phyloP scores from a whole-genome alignment of 495 filamentous ascomycete genomes.

The Aspergillus haitiensis region DNA sequence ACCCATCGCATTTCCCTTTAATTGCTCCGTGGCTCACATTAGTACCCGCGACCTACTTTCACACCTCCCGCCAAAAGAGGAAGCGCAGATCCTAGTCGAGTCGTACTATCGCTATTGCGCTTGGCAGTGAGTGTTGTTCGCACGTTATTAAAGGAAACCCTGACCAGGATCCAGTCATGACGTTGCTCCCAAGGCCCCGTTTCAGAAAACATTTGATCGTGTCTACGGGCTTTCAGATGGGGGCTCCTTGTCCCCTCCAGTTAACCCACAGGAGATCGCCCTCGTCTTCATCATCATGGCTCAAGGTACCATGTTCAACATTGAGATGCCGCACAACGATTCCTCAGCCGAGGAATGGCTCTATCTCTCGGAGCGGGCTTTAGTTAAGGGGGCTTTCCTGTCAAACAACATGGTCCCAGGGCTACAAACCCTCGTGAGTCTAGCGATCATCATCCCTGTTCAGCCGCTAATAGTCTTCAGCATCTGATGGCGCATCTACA shows the following conservation, averaged over 20 bases:
- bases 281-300: not conserved
- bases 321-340: not conserved
- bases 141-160: not conserved
- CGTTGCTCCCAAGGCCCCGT: not conserved
- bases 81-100: not conserved
- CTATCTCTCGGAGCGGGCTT: not conserved
- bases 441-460: not conserved
- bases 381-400: not conserved
- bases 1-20: not conserved
- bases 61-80: not conserved
- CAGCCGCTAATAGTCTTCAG: not conserved
- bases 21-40: not conserved
- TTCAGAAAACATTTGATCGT: not conserved
- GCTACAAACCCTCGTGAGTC: not conserved
- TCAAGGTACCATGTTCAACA: not conserved
- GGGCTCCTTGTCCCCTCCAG: not conserved
- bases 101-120: not conserved
- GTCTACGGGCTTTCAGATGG: not conserved
- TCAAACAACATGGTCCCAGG: not conserved
- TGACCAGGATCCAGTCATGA: not conserved
- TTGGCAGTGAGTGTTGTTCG: not conserved
- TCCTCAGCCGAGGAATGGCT: not conserved
- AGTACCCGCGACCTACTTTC: not conserved
- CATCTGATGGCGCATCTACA: not conserved
- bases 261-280: not conserved